These are phyloP conservation scores for Pseudopithomyces chartarum DNA, from an alignment of 2,329 filamentous ascomycete genomes.

Conservation along the genomic window DNA sequence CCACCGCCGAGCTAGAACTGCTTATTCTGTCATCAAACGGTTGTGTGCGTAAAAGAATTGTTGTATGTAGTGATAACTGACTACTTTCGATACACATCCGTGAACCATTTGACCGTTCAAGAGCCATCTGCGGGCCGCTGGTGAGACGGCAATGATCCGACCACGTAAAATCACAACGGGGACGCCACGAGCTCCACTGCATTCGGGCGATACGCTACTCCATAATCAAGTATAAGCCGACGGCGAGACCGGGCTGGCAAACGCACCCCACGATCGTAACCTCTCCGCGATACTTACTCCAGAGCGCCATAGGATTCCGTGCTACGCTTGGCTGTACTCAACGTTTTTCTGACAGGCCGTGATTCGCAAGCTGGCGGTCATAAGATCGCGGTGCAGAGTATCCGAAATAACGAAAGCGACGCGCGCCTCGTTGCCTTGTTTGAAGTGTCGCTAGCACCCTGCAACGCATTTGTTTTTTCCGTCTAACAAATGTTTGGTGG, in stretches of 20 bases:
- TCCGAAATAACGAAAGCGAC: neutral
- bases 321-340: conserved; percentile 1
- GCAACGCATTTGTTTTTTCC: neutral
- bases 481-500: conserved; percentile 1
- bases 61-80: neutral
- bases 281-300: neutral
- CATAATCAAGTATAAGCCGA: neutral
- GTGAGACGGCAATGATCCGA: neutral
- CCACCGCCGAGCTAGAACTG: neutral
- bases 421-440: conserved; percentile 7
- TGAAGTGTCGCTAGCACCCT: neutral
- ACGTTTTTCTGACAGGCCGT: conserved; percentile 1
- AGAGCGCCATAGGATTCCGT: conserved; percentile 4
- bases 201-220: neutral
- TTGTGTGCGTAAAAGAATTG: neutral
- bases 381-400: neutral
- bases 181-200: neutral
- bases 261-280: neutral
- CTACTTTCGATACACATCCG: neutral
- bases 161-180: neutral
- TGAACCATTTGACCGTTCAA: neutral
- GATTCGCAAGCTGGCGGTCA: neutral
- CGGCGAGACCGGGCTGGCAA: neutral
- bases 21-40: neutral
- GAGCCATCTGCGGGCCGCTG: conserved; percentile 1